Evolutionary conservation across 129 eudicot species (phyloP).

Genomic region (Ambrosia trifida): DNA sequence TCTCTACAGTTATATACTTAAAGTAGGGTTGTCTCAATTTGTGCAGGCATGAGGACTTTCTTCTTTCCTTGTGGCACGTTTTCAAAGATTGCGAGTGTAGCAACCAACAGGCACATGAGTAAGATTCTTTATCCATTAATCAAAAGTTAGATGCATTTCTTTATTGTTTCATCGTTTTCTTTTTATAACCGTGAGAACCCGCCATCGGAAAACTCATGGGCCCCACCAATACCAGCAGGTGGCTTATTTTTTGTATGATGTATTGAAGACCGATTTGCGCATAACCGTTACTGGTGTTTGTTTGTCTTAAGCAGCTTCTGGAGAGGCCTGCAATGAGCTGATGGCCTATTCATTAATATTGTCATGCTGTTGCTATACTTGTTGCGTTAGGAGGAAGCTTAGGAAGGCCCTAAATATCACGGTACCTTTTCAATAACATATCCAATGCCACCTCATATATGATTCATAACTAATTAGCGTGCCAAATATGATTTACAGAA

Average conservation of each 20-base stretch:
- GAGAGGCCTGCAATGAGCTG: conserved; percentile 84
- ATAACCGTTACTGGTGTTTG: conserved; percentile 26
- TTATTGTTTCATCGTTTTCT: not conserved
- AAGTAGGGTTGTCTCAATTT: not conserved
- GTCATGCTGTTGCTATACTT: conserved; percentile 97
- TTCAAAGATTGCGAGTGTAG: conserved; percentile 81
- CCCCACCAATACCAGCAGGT: no score
- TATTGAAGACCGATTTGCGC: not conserved
- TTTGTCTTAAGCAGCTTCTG: conserved; percentile 62
- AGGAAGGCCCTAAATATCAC: conserved; percentile 74
- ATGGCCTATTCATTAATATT: conserved; percentile 89
- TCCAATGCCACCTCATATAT: conserved; percentile 6
- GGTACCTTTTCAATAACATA: conserved; percentile 31
- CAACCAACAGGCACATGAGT: conserved; percentile 74
- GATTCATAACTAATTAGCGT: not conserved
- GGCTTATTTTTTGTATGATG: not conserved
- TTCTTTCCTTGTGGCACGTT: conserved; percentile 93
- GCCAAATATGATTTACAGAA: not conserved
- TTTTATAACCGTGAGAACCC: no score
- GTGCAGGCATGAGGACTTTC: conserved; percentile 79
- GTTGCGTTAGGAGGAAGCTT: conserved; percentile 85
- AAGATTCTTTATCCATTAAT: conserved; percentile 44
- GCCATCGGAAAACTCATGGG: no score
- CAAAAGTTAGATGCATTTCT: not conserved
- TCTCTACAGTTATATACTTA: not conserved